phyloP scores from a whole-genome alignment of 179 eudicot species.

The Silene coronaria region DNA sequence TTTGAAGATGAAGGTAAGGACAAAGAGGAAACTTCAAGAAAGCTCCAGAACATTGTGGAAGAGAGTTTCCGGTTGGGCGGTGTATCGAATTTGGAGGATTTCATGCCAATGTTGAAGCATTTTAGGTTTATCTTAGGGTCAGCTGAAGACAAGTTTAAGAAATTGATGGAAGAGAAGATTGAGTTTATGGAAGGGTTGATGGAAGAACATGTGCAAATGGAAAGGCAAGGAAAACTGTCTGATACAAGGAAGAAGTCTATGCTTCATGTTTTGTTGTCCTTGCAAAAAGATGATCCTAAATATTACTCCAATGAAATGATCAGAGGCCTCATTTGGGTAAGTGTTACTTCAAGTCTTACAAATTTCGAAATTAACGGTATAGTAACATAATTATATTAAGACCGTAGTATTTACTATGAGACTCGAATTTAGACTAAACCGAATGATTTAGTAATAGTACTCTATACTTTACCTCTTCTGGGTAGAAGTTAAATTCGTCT shows the following conservation, averaged over 20 bases:
- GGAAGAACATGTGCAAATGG: constrained; percentile 23
- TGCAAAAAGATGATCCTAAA: constrained; percentile 26
- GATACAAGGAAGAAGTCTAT: constrained; percentile 21
- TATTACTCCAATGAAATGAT: constrained; percentile 25
- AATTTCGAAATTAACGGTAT: too few relatives aligned
- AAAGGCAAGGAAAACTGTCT: constrained; percentile 9
- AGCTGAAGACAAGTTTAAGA: constrained; percentile 1
- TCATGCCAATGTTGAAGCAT: constrained; percentile 24
- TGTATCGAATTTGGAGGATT: constrained; percentile 22
- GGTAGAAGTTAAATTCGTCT: too few relatives aligned
- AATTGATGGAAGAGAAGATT: constrained; percentile 12
- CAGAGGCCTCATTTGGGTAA: constrained; percentile 25
- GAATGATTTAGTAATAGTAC: too few relatives aligned
- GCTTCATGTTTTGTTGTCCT: constrained; percentile 24
- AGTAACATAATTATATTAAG: too few relatives aligned
- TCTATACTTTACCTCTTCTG: too few relatives aligned
- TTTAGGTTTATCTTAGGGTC: constrained; percentile 14
- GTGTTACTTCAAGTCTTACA: background rate
- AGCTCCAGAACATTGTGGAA: constrained; percentile 17
- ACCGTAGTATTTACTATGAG: too few relatives aligned
- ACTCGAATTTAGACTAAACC: too few relatives aligned
- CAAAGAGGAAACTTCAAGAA: constrained; percentile 19
- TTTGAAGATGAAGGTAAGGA: constrained; percentile 21
- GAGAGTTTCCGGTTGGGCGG: constrained; percentile 25
- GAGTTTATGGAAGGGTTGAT: constrained; percentile 30